Base-by-base conservation (phyloP, 164 flowering plant species). In the Magnolia kwangsiensis region DNA sequence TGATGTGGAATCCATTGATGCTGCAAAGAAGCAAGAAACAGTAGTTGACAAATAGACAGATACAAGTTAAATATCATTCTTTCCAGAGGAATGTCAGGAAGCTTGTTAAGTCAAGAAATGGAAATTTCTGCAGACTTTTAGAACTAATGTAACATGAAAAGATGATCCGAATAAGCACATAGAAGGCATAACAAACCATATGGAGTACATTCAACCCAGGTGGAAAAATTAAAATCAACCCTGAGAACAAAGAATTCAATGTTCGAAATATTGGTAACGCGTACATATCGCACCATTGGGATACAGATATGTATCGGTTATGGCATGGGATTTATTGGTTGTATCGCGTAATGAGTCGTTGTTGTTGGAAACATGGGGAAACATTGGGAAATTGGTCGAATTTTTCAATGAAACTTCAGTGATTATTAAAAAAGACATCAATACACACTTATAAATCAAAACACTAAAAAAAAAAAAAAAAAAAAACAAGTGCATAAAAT, bases 1-100 rank as follows among this genome's bases (percentile, higher is more conserved):
- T 37, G 88, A 78, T 31, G 89, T 85, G 37, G 92, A 87, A 84
- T 91, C 95, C 58, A 85, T 71, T 59, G 97, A 88, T 23, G 92
- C 96, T 92, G 78, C 79, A 83, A 81, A 79, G 67, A 59, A n/a
- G 69, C 21, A 69, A 55, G 66, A 49, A 21, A 64, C 11, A 16
- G 18, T 21, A 63, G 23, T 55, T 72, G 13, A 58, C 7, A 21
- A 55, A 23, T 24, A 55, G 45, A 51, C 50, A 71, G 50, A 65
- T 19, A 5, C 19, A 4, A 9, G 18, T 55, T 0, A 55, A 16
- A 55, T 55, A 16, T 55, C 18, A 55, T 55, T 55, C 61, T 55
- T 11, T 11, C 61, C 13, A 2, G 18, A 55, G 18, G 61, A 55
- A 55, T 11, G 18, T 16, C 19, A 55, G 18, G 18, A 55, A 8